Conservation (phyloP, 371 early-diverging fungal species). For the Rhizomucor pusillus region DNA sequence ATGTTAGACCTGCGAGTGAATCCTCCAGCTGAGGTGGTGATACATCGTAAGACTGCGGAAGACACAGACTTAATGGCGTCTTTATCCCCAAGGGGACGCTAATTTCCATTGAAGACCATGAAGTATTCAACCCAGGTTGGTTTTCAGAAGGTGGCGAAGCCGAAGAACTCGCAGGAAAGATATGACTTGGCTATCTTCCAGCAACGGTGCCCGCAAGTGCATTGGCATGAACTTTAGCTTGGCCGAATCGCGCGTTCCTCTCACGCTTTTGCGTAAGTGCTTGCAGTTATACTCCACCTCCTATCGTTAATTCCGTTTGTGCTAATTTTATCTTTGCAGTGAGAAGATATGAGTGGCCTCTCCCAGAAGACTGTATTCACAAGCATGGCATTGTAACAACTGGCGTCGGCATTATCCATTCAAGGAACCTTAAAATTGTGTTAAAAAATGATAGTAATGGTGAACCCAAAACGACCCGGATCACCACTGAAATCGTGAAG, state of each 20-base stretch:
- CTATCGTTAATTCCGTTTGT: too few species aligned
- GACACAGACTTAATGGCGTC: constrained; percentile 14
- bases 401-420: background rate
- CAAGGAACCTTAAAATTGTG: background rate
- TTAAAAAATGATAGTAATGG: background rate
- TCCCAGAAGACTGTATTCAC: constrained; percentile 20
- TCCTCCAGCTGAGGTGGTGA: constrained; percentile 3
- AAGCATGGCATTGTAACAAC: constrained; percentile 3
- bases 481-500: too few species aligned
- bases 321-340: too few species aligned
- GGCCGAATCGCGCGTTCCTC: constrained; percentile 27
- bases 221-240: constrained; percentile 37
- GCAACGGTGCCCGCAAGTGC: constrained; percentile 35
- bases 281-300: too few species aligned
- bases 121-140: constrained; percentile 18
- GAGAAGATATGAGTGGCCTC: constrained; percentile 17
- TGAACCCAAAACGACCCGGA: too few species aligned
- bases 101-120: constrained; percentile 14
- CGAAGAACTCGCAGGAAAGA: background rate
- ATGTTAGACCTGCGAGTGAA: constrained; percentile 14
- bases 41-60: constrained; percentile 11
- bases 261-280: constrained; percentile 33
- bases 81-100: constrained; percentile 18
- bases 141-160: constrained; percentile 13
- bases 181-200: constrained; percentile 14